phyloP scores from a whole-genome alignment of 441 rosid genomes.

The Rhodomyrtus psidioides region DNA sequence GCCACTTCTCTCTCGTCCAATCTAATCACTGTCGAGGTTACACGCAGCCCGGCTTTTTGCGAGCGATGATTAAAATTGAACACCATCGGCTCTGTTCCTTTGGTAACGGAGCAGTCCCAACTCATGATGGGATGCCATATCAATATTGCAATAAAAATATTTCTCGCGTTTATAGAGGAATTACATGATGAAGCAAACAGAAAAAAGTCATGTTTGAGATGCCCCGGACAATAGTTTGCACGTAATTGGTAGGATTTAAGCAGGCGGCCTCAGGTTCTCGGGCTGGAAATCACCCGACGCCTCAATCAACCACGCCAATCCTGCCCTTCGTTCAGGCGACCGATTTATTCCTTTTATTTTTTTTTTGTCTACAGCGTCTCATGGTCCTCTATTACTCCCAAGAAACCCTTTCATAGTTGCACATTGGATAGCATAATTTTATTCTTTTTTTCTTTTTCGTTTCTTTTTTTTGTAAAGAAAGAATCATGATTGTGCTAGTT shows the following conservation, averaged over 20 bases:
- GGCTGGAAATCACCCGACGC: neutral
- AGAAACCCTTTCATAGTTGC: neutral
- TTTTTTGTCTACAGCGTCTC: neutral
- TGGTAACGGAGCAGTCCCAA: too few relatives aligned
- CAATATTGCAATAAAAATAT: too few relatives aligned
- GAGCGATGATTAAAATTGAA: neutral
- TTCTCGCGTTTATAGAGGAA: neutral
- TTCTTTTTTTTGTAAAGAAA: neutral
- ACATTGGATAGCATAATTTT: neutral
- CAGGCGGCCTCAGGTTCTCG: neutral
- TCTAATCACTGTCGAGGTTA: neutral
- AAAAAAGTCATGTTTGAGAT: neutral
- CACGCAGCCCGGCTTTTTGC: neutral
- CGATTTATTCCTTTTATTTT: neutral
- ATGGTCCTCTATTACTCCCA: neutral
- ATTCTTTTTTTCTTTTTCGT: neutral
- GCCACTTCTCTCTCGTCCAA: neutral
- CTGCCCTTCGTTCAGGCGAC: neutral
- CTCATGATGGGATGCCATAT: too few relatives aligned
- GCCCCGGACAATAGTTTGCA: too few relatives aligned
- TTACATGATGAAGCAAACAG: neutral
- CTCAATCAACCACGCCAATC: accelerated
- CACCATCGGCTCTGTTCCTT: neutral
- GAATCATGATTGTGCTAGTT: neutral
- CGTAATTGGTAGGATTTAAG: neutral